Percentiles rank a stretch among this genome's conserved stretches.
phyloP scores from a whole-genome alignment of 305 asterid species.

The Fraxinus nigra region DNA sequence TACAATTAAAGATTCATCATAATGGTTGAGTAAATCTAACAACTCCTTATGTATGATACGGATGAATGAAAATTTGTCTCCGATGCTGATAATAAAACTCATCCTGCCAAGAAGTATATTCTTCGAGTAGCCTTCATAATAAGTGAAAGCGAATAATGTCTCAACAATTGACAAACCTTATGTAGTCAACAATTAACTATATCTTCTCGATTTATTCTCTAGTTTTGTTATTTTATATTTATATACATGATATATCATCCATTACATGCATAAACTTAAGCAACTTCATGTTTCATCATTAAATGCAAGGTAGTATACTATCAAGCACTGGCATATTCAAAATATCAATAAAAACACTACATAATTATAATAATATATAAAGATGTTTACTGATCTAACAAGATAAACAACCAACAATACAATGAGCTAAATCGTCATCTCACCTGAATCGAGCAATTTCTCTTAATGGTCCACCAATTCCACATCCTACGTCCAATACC shows the following conservation, averaged over 20 bases:
- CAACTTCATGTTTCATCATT: neutral
- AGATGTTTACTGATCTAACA: neutral
- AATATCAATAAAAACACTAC: neutral
- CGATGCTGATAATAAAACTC: neutral
- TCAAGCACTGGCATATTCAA: neutral
- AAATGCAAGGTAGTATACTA: neutral
- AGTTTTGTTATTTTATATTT: neutral
- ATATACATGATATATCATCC: neutral
- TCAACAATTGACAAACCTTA: neutral
- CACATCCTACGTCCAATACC: constrained; percentile 99
- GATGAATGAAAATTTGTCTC: neutral
- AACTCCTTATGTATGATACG: neutral
- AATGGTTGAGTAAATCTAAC: neutral
- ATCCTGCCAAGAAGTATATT: neutral
- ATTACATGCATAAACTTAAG: neutral
- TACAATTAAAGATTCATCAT: neutral
- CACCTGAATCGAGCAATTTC: constrained; percentile 94
- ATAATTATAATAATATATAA: neutral
- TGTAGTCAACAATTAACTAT: neutral
- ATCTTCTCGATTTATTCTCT: neutral
- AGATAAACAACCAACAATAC: neutral
- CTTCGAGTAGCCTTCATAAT: neutral
- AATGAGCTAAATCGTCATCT: constrained; percentile 21
- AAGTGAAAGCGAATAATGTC: neutral
- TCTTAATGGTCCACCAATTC: constrained; percentile 95